Conservation (phyloP, 352 stramenopile species). For the Phytophthora palmivora region DNA sequence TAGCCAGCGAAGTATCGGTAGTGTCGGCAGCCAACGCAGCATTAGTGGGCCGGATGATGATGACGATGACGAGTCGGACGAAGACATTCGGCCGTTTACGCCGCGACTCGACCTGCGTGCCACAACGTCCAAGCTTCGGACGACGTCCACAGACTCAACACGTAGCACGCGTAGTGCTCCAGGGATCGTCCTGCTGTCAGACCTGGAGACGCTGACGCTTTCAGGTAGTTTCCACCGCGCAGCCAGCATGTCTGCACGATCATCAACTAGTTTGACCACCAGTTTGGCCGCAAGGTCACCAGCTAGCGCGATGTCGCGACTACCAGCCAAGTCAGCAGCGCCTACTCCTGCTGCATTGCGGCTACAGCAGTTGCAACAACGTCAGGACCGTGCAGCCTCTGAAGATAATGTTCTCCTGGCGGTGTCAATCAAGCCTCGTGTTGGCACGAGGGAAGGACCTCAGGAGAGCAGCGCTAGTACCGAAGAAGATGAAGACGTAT, state of each 20-base stretch:
- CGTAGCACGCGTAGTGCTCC: conserved; percentile 41
- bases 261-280: conserved; percentile 26
- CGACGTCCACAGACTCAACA: conserved; percentile 52
- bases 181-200: conserved; percentile 71
- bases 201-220: conserved; percentile 69
- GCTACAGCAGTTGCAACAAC: conserved; percentile 32
- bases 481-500: conserved; percentile 53
- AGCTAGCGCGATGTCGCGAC: conserved; percentile 8
- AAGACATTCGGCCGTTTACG: conserved; percentile 27
- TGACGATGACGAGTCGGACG: conserved; percentile 27
- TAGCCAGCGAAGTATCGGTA: conserved; percentile 36
- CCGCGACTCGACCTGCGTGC: conserved; percentile 23
- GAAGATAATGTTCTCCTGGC: conserved; percentile 59
- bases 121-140: conserved; percentile 48
- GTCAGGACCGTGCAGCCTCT: conserved; percentile 55
- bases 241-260: conserved; percentile 29
- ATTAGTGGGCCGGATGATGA: conserved; percentile 33
- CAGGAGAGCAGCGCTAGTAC: conserved; percentile 44
- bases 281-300: conserved; percentile 17
- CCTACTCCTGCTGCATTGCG: conserved; percentile 18
- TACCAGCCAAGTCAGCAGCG: conserved; percentile 29
- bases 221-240: conserved; percentile 58
- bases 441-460: conserved; percentile 17
- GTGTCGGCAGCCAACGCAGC: conserved; percentile 30
- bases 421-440: conserved; percentile 18